Evolutionary conservation across 306 rosid genomes (phyloP).

Genomic region (Gillenia trifoliata): DNA sequence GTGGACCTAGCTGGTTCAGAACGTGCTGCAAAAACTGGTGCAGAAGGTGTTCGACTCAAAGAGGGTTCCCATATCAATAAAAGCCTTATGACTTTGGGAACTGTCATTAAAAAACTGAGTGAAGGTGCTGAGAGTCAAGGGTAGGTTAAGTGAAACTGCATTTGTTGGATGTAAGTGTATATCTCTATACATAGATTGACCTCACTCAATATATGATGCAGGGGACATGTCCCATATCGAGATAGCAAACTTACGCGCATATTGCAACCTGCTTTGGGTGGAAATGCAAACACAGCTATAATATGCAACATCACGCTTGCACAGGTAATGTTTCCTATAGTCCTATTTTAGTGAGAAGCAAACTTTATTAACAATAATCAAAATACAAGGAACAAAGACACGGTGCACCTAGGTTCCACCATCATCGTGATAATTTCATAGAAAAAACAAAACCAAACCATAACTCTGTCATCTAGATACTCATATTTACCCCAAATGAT

Average conservation of each 20-base stretch:
- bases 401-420: not conserved
- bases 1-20: conserved; percentile 99
- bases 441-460: not conserved
- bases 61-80: conserved; percentile 98
- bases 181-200: conserved; percentile 16
- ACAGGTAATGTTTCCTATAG: conserved; percentile 38
- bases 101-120: conserved; percentile 94
- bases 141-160: conserved; percentile 54
- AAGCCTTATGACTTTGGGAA: conserved; percentile 94
- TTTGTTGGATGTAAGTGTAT: conserved; percentile 6
- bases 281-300: conserved; percentile 94
- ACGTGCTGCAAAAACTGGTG: conserved; percentile 98
- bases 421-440: not conserved
- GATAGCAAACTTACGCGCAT: conserved; percentile 98
- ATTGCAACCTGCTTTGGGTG: conserved; percentile 93
- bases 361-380: not conserved
- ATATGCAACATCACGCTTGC: conserved; percentile 95
- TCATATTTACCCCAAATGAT: not conserved
- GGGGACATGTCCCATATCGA: conserved; percentile 97
- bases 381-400: not conserved
- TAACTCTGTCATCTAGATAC: not conserved
- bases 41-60: conserved; percentile 90
- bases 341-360: not conserved
- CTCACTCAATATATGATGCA: conserved; percentile 31
- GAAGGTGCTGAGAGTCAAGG: conserved; percentile 99